phyloP scores from a whole-genome alignment of 2,329 filamentous ascomycete genomes.

The Aureobasidium musti region DNA sequence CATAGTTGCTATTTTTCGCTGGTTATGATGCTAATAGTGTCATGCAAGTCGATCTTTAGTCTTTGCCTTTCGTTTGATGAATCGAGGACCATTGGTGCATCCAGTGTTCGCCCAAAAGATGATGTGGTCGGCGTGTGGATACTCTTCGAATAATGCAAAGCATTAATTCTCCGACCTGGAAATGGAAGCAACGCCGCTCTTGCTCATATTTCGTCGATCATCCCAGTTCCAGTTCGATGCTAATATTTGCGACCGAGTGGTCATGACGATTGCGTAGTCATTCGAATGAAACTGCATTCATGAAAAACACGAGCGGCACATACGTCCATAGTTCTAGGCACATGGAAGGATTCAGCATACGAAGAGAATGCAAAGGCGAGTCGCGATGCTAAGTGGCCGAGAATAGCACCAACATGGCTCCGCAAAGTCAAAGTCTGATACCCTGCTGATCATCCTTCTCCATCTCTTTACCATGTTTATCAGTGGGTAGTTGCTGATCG shows the following conservation, averaged over 20 bases:
- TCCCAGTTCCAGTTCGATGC: neutral
- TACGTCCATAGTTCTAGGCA: neutral
- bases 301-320: neutral
- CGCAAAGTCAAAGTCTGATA: neutral
- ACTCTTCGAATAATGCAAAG: conserved; percentile 19
- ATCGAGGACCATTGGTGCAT: neutral
- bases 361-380: neutral
- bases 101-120: neutral
- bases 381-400: neutral
- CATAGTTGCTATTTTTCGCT: neutral
- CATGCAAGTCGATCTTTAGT: conserved; percentile 1
- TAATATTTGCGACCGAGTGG: neutral
- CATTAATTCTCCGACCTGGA: conserved; percentile 7
- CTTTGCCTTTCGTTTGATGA: neutral
- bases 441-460: conserved; percentile 1
- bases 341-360: neutral
- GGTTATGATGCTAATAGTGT: neutral
- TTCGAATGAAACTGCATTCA: neutral
- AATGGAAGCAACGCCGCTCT: neutral
- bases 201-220: neutral
- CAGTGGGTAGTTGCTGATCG: neutral
- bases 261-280: neutral
- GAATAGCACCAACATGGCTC: neutral
- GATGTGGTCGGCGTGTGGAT: neutral
- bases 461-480: neutral